Evolutionary conservation across 345 rosid species (phyloP).

Genomic region (Rhizophora apiculata): DNA sequence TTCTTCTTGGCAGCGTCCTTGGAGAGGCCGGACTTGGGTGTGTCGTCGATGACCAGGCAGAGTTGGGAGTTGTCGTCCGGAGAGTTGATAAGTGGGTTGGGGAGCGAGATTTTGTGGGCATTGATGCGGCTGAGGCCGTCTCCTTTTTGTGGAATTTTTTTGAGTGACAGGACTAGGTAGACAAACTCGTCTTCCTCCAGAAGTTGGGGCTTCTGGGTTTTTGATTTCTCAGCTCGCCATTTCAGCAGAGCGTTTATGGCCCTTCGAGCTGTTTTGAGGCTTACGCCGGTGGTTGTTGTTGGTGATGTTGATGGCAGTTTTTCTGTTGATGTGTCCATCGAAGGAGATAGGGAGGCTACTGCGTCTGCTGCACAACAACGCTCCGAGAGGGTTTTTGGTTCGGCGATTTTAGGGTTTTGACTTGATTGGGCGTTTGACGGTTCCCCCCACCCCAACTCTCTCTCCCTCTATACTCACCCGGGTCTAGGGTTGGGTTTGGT

Average conservation of each 20-base stretch:
- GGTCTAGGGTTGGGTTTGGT: no score
- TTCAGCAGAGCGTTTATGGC: slow-evolving; percentile 50
- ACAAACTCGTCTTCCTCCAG: slow-evolving; percentile 65
- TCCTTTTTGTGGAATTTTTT: slow-evolving; percentile 56
- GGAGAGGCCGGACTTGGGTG: slow-evolving; percentile 56
- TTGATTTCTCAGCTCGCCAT: slow-evolving; percentile 48
- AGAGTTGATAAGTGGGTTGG: slow-evolving; percentile 43
- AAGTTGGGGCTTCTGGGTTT: slow-evolving; percentile 55
- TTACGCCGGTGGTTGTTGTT: slow-evolving; percentile 23
- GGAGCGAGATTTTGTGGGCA: slow-evolving; percentile 49
- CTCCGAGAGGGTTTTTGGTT: no score
- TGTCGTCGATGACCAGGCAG: slow-evolving; percentile 72
- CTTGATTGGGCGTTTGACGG: no score
- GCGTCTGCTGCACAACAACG: no score
- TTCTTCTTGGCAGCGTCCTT: slow-evolving; percentile 60
- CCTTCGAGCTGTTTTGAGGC: slow-evolving; percentile 32
- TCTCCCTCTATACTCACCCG: no score
- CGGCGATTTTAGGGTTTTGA: no score
- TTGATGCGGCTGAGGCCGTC: slow-evolving; percentile 36
- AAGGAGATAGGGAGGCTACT: no score
- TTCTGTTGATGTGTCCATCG: no score
- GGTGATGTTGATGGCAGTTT: no score
- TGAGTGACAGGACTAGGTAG: slow-evolving; percentile 52
- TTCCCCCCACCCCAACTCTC: no score
- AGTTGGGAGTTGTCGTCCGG: slow-evolving; percentile 45